phyloP scores from a whole-genome alignment of 305 asterid species.

The Solanum hybrid region DNA sequence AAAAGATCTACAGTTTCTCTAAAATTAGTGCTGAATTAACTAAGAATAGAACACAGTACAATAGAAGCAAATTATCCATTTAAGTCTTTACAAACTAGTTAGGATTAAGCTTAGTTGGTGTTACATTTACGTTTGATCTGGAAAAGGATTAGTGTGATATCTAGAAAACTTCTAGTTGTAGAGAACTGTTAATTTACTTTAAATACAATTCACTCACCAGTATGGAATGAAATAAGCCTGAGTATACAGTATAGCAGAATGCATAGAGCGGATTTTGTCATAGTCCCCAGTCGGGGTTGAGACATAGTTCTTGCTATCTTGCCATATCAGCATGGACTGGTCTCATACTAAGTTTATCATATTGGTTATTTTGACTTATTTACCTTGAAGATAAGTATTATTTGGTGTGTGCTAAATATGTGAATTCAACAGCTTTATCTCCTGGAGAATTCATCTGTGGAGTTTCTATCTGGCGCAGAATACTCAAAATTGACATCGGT shows the following conservation, averaged over 20 bases:
- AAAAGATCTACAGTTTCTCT: neutral
- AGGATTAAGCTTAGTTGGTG: neutral
- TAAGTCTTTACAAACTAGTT: neutral
- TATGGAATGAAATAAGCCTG: neutral
- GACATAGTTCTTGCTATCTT: neutral
- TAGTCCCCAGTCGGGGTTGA: neutral
- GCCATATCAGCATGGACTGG: neutral
- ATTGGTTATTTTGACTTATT: conserved; percentile 8
- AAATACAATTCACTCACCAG: neutral
- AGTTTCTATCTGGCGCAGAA: conserved; percentile 89
- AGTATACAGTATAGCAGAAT: neutral
- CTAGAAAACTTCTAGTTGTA: neutral
- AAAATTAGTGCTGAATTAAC: neutral
- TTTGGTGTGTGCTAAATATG: conserved; percentile 4
- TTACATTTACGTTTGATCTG: neutral
- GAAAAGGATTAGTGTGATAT: neutral
- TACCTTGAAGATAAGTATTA: neutral
- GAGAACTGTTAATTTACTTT: neutral
- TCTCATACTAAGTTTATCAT: neutral
- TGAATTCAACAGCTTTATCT: conserved; percentile 70
- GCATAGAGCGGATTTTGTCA: neutral
- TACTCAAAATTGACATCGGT: conserved; percentile 92
- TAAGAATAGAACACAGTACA: neutral
- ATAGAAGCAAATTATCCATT: neutral
- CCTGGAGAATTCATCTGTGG: conserved; percentile 85